Base-by-base conservation (phyloP, 352 stramenopile genomes). In the Globisporangium splendens region DNA sequence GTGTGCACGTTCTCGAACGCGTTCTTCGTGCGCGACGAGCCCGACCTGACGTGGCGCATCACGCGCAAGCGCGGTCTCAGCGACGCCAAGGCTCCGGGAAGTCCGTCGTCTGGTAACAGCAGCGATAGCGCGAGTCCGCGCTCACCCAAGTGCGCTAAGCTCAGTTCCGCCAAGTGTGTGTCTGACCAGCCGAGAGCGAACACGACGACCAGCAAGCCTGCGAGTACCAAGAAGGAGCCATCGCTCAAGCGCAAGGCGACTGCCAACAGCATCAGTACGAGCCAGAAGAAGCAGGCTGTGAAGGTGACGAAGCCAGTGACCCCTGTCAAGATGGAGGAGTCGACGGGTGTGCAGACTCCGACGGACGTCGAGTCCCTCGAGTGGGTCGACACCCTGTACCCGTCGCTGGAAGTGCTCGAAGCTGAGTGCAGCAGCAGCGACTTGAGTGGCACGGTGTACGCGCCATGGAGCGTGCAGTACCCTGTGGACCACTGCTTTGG, bases 1-100 rank as follows among this genome's bases (percentile, higher is more conserved):
- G 75, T 89, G 10, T 93, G 81, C 75, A 91, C 83, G 15, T 93
- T 91, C 63, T 86, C 70, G 21, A 93, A 91, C 65, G 61, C 68
- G 20, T 85, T 77, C 60, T 90, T 89, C 53, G 61, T 75, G 55
- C 73, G 80, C 17, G 78, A 88, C 63, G 56, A 86, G 38, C 78
- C 80, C 7, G 74, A 79, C 17, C 66, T 88, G 21, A 80, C 70
- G 6, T 84, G 77, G 76, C 58, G 73, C 47, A 90, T 90, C 53
- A 87, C 73, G 18, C 79, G 79, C 46, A 89, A 89, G 57, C 66
- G 73, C 22, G 59, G 59, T 12, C n/a, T 65, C 17, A 65, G 53
- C 24, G 59, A 65, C n/a, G 51, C 38, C 33, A 65, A 65, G 53
- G 55, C 24, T 13, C 49, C 57, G 2, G 50, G 11, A 14, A 46